Evolutionary conservation across 73 alveolate genomes (phyloP).

Genomic region (Durusdinium trenchii): DNA sequence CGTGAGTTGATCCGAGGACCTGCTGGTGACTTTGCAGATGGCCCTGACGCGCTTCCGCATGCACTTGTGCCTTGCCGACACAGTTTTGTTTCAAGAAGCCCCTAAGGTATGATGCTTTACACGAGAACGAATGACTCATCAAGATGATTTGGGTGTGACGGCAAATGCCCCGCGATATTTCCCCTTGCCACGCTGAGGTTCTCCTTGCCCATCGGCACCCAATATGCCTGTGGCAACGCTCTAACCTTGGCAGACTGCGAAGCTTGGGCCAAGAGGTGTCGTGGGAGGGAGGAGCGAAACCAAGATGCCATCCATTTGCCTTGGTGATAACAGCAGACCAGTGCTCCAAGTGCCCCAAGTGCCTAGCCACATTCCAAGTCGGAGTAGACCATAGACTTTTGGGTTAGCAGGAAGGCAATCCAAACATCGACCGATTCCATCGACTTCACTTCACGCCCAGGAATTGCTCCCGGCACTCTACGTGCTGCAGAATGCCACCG

Average conservation of each 20-base stretch:
- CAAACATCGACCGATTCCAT: neutral
- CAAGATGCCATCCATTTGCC: neutral
- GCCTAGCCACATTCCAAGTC: neutral
- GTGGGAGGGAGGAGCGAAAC: neutral
- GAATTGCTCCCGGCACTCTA: slow-evolving; percentile 64
- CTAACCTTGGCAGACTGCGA: slow-evolving; percentile 42
- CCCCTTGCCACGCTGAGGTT: neutral
- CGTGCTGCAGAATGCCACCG: slow-evolving; percentile 56
- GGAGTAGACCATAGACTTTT: neutral
- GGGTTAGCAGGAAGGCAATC: neutral
- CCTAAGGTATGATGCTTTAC: no score
- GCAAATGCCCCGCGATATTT: neutral
- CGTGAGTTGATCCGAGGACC: neutral
- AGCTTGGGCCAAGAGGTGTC: neutral
- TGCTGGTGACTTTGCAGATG: slow-evolving; percentile 69
- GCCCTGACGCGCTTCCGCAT: slow-evolving; percentile 35
- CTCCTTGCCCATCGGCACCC: slow-evolving; percentile 24
- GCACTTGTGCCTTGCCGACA: neutral
- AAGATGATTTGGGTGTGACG: neutral
- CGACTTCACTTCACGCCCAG: neutral
- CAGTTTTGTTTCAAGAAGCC: neutral
- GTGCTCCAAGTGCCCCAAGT: neutral
- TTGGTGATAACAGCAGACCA: neutral
- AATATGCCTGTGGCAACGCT: slow-evolving; percentile 10
- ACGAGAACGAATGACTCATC: neutral